Evolutionary conservation across 2,329 filamentous ascomycete genomes (phyloP).

Genomic region (Ambrosiella xylebori): DNA sequence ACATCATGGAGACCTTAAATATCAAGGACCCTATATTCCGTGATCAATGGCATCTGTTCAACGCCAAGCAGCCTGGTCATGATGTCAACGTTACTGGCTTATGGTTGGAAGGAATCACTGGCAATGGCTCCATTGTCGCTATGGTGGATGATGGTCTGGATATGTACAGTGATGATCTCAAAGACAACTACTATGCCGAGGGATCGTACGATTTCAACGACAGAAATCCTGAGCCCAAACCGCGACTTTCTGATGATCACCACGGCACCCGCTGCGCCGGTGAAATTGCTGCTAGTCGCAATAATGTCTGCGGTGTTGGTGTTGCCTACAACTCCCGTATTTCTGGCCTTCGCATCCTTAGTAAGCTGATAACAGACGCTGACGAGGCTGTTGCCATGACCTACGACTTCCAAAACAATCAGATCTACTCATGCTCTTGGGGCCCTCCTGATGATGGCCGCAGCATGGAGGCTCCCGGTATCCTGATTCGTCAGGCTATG

Average conservation of each 20-base stretch:
- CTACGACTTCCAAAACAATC: constrained; percentile 76
- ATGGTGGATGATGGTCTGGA: constrained; percentile 94
- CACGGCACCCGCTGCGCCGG: constrained; percentile 92
- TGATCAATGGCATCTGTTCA: constrained; percentile 92
- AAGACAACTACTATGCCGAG: constrained; percentile 79
- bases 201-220: constrained; percentile 98
- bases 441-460: constrained; percentile 84
- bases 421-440: constrained; percentile 99
- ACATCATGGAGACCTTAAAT: constrained; percentile 46
- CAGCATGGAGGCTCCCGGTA: constrained; percentile 84
- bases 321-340: constrained; percentile 86
- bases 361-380: constrained; percentile 73
- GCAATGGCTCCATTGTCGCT: constrained; percentile 73
- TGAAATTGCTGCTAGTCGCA: constrained; percentile 80
- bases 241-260: constrained; percentile 65
- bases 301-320: constrained; percentile 87
- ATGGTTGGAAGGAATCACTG: constrained; percentile 82
- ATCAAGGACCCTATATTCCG: constrained; percentile 83
- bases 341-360: constrained; percentile 81
- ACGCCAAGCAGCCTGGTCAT: constrained; percentile 62
- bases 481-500: constrained; percentile 80
- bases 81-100: constrained; percentile 93
- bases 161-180: constrained; percentile 85
- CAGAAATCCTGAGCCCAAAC: constrained; percentile 57
- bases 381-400: constrained; percentile 89